These are phyloP conservation scores for Phytophthora nicotianae DNA, from an alignment of 352 stramenopile species.

Conservation along the genomic window DNA sequence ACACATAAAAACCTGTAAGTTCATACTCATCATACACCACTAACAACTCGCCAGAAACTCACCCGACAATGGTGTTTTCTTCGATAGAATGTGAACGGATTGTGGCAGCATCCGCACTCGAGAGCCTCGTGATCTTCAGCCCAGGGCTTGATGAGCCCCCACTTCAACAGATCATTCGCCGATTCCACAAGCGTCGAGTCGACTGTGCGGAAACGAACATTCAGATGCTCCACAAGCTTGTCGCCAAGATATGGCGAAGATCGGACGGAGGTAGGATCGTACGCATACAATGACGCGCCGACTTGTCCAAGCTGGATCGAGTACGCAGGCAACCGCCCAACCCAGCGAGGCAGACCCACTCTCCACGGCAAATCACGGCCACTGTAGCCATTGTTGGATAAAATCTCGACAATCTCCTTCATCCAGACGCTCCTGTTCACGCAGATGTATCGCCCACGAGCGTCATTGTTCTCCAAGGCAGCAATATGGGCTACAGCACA, in stretches of 20 bases:
- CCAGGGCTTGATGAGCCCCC: constrained; percentile 88
- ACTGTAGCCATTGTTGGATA: constrained; percentile 85
- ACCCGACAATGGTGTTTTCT: constrained; percentile 87
- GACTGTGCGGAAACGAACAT: constrained; percentile 73
- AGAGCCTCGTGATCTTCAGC: constrained; percentile 85
- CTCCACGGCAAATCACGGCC: constrained; percentile 85
- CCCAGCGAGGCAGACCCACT: constrained; percentile 82
- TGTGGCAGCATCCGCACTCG: constrained; percentile 73
- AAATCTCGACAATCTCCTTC: constrained; percentile 89
- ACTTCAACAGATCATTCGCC: constrained; percentile 85
- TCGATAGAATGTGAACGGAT: constrained; percentile 84
- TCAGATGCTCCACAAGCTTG: constrained; percentile 81
- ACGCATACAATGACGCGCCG: constrained; percentile 69
- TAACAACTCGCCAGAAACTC: constrained; percentile 10
- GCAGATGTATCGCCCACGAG: constrained; percentile 85
- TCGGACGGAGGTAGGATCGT: constrained; percentile 57
- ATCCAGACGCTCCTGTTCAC: constrained; percentile 88
- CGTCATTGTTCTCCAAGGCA: constrained; percentile 84
- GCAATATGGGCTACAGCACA: constrained; percentile 82
- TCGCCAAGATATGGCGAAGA: constrained; percentile 83
- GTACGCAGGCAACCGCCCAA: constrained; percentile 85
- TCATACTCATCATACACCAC: not conserved
- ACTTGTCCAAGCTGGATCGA: constrained; percentile 87
- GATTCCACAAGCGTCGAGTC: constrained; percentile 76
- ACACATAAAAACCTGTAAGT: constrained; percentile 9